phyloP scores from a whole-genome alignment of 139 green algal species.

The Dunaliella primolecta region DNA sequence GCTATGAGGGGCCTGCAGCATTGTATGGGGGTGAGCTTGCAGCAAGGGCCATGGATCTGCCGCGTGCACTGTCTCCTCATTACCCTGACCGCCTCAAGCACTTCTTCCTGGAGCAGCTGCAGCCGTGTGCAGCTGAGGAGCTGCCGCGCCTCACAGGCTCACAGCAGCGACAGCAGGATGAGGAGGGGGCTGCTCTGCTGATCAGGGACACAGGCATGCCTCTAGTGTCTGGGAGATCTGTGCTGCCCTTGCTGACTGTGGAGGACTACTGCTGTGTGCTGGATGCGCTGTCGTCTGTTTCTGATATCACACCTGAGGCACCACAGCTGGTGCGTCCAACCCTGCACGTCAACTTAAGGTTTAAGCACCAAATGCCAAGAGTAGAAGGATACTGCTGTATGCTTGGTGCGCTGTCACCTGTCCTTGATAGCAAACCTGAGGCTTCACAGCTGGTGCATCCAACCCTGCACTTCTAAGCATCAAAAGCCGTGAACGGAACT shows the following conservation, averaged over 20 bases:
- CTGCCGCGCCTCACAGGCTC: neutral
- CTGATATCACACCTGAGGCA: neutral
- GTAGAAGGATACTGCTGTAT: neutral
- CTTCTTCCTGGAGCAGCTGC: neutral
- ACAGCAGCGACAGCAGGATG: neutral
- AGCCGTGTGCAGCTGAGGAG: neutral
- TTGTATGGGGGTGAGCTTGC: too few relatives aligned
- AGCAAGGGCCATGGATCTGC: neutral
- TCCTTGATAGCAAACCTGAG: neutral
- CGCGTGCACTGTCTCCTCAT: neutral
- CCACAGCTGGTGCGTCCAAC: neutral
- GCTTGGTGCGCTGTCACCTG: neutral
- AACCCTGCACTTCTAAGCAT: too few relatives aligned
- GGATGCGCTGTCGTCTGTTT: neutral
- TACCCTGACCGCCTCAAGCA: neutral
- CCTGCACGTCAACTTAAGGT: too few relatives aligned
- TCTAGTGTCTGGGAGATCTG: too few relatives aligned
- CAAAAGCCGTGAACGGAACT: too few relatives aligned
- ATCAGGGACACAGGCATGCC: too few relatives aligned
- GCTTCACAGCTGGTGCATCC: neutral
- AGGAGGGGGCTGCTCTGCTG: too few relatives aligned
- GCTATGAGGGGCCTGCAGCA: too few relatives aligned
- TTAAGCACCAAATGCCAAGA: too few relatives aligned
- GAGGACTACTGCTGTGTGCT: neutral
- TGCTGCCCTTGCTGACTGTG: neutral